Evolutionary conservation across 352 stramenopile species (phyloP), one percentile per base, ranked within the genome.

Genomic region (Pythium coloratum): DNA sequence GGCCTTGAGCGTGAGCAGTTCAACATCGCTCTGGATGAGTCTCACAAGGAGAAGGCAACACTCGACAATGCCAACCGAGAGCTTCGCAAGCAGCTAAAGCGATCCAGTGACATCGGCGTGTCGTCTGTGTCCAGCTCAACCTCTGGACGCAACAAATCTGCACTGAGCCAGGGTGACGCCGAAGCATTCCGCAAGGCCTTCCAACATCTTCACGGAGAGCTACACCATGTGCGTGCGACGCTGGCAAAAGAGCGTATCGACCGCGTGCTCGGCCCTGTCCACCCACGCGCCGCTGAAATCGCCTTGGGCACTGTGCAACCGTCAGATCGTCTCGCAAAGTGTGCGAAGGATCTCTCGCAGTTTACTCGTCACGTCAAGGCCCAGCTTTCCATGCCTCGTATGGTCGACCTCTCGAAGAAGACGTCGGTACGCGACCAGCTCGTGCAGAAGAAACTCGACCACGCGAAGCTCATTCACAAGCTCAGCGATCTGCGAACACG

Each of bases 81-180:
- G 42, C 71, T 95, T 12, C 85, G 85, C 9, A 95, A 95, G 66
- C 84, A 94, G 44, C 57, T 95, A 18, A 87, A 92, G 60, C 84
- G 85, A 24, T 80, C 75, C 2, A 92, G 76, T 47, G 83, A 92
- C 9, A 70, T 79, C 50, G 72, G 72, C 7, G 38, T 40, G 10
- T n/a, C 53, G 7, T 44, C 61, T 14, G 12, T 54, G 1, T 24
- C 54, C 1, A 56, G 38, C 38, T 36, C 38, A 0, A 69, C 61
- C 44, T 40, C 55, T 8, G 12, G 38, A 10, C 67, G 67, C 5
- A 59, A 55, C 1, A 82, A 85, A 60, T 67, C 76, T 7, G 63
- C 67, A 6, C 67, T 88, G 49, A 80, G 57, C 32, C 67, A 76
- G 46, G 62, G 73, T 28, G 82, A 91, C 44, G 73, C 75, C 0